These are phyloP conservation scores for Oryza nivara DNA, from an alignment of 176 grass and related monocot species.

Conservation along the genomic window DNA sequence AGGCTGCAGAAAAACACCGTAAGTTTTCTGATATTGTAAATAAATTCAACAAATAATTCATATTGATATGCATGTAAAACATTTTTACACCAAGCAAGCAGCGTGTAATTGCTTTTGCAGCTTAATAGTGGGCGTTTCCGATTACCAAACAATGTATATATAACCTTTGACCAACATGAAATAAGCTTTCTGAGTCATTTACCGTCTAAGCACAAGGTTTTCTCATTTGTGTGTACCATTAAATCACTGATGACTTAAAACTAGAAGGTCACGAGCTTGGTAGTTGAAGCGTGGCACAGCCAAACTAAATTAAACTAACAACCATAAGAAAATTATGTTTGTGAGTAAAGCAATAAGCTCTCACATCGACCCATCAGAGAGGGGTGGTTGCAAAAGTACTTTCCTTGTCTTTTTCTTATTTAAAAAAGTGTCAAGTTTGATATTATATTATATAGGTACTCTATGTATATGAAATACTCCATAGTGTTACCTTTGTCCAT, in stretches of 20 bases:
- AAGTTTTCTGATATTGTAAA: conserved; percentile 29
- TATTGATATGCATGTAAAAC: conserved; percentile 18
- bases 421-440: neutral
- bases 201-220: neutral
- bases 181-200: conserved; percentile 18
- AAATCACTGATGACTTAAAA: conserved; percentile 12
- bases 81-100: neutral
- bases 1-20: conserved; percentile 56
- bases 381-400: neutral
- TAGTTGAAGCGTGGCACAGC: conserved; percentile 1
- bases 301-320: conserved; percentile 29
- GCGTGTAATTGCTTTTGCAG: neutral
- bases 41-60: neutral
- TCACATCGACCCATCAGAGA: neutral
- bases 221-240: neutral
- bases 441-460: conserved; percentile 17
- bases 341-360: conserved; percentile 34
- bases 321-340: neutral
- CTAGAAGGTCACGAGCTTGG: neutral
- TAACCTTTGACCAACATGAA: conserved; percentile 1
- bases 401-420: neutral
- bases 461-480: conserved; percentile 11
- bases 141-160: neutral
- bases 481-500: conserved; percentile 74
- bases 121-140: conserved; percentile 21